phyloP scores from a whole-genome alignment of 75 land plant species.

The Adiantum capillusveneris region DNA sequence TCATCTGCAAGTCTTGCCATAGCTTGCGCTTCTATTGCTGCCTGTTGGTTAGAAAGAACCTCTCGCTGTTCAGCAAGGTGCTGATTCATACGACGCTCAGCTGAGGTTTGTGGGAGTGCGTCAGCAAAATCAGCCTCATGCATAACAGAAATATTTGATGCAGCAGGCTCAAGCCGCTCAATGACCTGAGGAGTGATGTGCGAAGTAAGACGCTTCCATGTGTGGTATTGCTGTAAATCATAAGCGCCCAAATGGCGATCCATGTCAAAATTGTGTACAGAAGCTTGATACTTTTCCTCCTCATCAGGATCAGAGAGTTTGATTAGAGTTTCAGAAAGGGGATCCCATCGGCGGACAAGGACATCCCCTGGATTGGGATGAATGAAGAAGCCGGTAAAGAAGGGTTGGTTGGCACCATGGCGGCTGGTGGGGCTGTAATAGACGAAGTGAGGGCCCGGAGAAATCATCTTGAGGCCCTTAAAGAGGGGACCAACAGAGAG shows the following conservation, averaged over 20 bases:
- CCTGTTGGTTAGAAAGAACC: background rate
- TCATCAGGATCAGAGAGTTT: slow-evolving; percentile 61
- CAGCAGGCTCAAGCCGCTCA: slow-evolving; percentile 73
- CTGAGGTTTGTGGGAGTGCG: slow-evolving; percentile 31
- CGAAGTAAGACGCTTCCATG: slow-evolving; percentile 65
- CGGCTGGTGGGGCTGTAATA: slow-evolving; percentile 76
- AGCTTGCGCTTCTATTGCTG: too few relatives aligned
- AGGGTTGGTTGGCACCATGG: slow-evolving; percentile 56
- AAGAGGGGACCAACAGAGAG: slow-evolving; percentile 80
- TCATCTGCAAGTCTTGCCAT: too few relatives aligned
- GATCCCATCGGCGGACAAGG: slow-evolving; percentile 74
- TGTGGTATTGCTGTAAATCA: slow-evolving; percentile 48
- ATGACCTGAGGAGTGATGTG: slow-evolving; percentile 50
- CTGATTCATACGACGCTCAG: slow-evolving; percentile 60
- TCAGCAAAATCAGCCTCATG: slow-evolving; percentile 45
- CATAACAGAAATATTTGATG: slow-evolving; percentile 70
- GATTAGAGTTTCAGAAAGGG: slow-evolving; percentile 55
- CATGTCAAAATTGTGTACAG: slow-evolving; percentile 49
- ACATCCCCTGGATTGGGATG: slow-evolving; percentile 49
- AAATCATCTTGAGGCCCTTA: slow-evolving; percentile 92
- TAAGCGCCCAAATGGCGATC: slow-evolving; percentile 80
- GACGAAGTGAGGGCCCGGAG: slow-evolving; percentile 89
- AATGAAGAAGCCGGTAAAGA: slow-evolving; percentile 68
- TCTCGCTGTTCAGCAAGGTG: slow-evolving; percentile 25
- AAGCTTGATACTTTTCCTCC: slow-evolving; percentile 56